phyloP scores from a whole-genome alignment of 169 alveolate species.

The Eimeria brunetti region DNA sequence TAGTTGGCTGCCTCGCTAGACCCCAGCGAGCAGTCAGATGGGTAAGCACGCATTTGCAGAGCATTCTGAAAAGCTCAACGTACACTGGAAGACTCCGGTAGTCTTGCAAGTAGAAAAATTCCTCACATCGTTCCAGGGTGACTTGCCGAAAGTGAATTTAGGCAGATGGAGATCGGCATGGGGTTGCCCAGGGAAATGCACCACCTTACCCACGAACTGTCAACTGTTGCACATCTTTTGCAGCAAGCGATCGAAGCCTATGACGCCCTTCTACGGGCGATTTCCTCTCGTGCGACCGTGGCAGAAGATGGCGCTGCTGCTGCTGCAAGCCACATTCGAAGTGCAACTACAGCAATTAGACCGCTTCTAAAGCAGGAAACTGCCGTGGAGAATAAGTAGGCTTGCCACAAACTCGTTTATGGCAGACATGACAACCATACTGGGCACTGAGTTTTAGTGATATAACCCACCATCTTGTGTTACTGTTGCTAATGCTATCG shows the following conservation, averaged over 20 bases:
- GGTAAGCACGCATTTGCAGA: neutral
- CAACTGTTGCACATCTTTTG: neutral
- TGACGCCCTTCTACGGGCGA: constrained; percentile 12
- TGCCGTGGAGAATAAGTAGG: constrained; percentile 53
- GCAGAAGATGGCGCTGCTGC: constrained; percentile 35
- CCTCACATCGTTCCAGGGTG: neutral
- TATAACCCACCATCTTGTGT: neutral
- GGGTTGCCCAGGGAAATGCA: neutral
- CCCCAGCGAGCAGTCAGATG: constrained; percentile 63
- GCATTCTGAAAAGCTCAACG: neutral
- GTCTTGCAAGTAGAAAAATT: neutral
- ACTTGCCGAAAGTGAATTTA: neutral
- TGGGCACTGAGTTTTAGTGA: neutral
- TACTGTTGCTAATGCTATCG: neutral
- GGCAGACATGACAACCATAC: too few species aligned
- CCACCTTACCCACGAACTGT: neutral
- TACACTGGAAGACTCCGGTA: neutral
- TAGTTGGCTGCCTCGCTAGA: constrained; percentile 50
- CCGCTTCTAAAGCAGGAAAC: constrained; percentile 44
- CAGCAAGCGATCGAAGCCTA: constrained; percentile 60
- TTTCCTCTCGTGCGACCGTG: constrained; percentile 20
- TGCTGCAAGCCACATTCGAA: constrained; percentile 40
- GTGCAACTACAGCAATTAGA: constrained; percentile 43
- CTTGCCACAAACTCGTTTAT: neutral
- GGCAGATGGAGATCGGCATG: neutral